Base-by-base conservation (phyloP, 768 basidiomycete genomes). In the Leccinum truebloodii region DNA sequence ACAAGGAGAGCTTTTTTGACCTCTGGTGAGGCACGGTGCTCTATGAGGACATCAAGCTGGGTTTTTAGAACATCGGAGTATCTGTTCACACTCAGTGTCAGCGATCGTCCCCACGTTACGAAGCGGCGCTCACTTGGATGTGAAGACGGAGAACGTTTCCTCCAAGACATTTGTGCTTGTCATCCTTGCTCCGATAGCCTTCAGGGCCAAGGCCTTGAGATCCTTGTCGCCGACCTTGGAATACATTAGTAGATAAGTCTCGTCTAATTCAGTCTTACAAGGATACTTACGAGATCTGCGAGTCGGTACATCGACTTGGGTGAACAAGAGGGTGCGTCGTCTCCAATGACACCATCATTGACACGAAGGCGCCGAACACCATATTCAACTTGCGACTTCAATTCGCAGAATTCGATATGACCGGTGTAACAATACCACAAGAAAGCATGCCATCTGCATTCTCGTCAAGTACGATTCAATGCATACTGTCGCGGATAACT, bases 241-340 rank as follows among this genome's bases (percentile, higher is more conserved):
- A 35, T 14, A n/a, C n/a, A n/a, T n/a, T n/a, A n/a, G n/a, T n/a
- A n/a, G n/a, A n/a, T n/a, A n/a, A n/a, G n/a, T n/a, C n/a, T n/a
- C n/a, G n/a, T n/a, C n/a, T n/a, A n/a, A n/a, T n/a, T n/a, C n/a
- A n/a, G n/a, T 39, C 7, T 28, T 8, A 22, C 26, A 30, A 30
- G 9, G 7, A 57, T n/a, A 2, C 65, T 60, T 24, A 73, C 76
- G n/a, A 75, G 72, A 24, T 65, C 54, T 6, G 76, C 75, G 0
- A 76, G 60, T 55, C 72, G 72, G 34, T 76, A 77, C 73, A 77
- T 76, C 0, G 76, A 77, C 65, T 76, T 76, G 9, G 76, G 75
- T 16, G 75, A 76, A 55, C 75, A 76, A 8, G 54, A 30, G 3
- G 65, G 65, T 39, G 58, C 56, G 4, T 37, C 51, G 13, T 57